Evolutionary conservation across 1,284 basidiomycete species (phyloP), one percentile per base, ranked within the genome.

Genomic region (Heliocybe sulcata): DNA sequence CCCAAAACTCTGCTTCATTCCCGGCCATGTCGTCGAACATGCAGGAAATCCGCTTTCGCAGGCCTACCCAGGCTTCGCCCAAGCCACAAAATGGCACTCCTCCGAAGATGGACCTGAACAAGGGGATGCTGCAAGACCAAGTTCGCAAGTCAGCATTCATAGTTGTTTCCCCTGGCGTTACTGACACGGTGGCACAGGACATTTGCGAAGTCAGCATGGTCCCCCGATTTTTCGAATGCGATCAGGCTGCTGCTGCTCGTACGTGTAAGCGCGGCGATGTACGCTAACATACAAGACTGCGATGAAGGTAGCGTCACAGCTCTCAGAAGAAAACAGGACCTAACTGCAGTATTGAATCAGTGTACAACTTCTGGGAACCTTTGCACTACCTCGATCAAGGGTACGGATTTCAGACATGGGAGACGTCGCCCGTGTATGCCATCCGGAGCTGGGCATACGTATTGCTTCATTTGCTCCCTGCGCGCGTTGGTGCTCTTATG

Each of bases 331-430:
- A 4, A 16, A 16, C n/a, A 16, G 12, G 38, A 8, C 16, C 12
- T 16, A 42, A n/a, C 16, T 42, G 16, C 38, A n/a, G 4, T 20
- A 6, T 42, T 6, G 9, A 9, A 3, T 16, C 19, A 42, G 94
- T 96, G 11, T 99, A 88, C 79, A 99, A 99, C 71, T 99, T 98
- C 71, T 99, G 92, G 92, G 97, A 99, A 67, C 96, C 97, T 22
- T 73, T 99, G 31, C 96, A 98, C 70, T 94, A 94, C 70, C 76
- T 95, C 54, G 81, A 85, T 60, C 76, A 85, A 60, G 91, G 91
- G 27, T 76, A 85, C 61, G 93, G 91, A 6, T 98, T 99, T 70
- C 94, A 99, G 72, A 98, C 97, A 1, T 99, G 97, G 97, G 97
- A 99, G 67, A 86, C 92, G 6, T 92, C 94, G 10, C 94, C 97